A percentile compares a stretch with the other conserved stretches of the same genome.
These are phyloP conservation scores for Fusarium citri DNA, from an alignment of 2,329 filamentous ascomycete genomes.

Conservation along the genomic window DNA sequence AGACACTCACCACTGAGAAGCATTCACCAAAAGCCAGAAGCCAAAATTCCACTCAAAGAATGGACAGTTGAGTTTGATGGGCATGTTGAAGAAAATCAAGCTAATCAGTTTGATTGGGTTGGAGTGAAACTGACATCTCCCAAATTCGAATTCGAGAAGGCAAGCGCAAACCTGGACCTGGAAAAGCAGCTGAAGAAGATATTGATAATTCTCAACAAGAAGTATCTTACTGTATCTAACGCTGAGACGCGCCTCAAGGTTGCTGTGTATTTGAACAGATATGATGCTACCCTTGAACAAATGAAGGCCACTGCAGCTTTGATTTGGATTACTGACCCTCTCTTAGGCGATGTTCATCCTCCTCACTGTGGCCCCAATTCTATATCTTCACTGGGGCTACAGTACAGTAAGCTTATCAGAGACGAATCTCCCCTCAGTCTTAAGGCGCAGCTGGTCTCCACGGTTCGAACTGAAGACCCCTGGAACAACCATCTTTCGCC, in stretches of 20 bases:
- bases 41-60: not conserved
- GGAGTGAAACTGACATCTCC: slow-evolving; percentile 33
- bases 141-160: not conserved
- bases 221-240: slow-evolving; percentile 22
- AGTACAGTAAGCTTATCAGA: slow-evolving; percentile 27
- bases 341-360: slow-evolving; percentile 25
- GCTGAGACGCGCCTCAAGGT: slow-evolving; percentile 22
- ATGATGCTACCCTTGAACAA: not conserved
- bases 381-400: slow-evolving; percentile 30
- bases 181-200: not conserved
- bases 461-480: slow-evolving; percentile 22
- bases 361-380: slow-evolving; percentile 34
- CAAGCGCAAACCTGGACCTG: not conserved
- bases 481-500: slow-evolving; percentile 34
- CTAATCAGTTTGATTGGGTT: slow-evolving; percentile 24
- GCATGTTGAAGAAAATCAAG: slow-evolving; percentile 17
- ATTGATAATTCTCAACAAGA: slow-evolving; percentile 6
- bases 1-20: not conserved
- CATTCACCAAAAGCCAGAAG: not conserved
- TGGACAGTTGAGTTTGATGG: slow-evolving; percentile 24
- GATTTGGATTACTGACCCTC: slow-evolving; percentile 32
- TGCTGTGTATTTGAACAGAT: not conserved
- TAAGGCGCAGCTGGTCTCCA: slow-evolving; percentile 5
- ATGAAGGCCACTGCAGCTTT: slow-evolving; percentile 23
- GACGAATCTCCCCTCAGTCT: slow-evolving; percentile 7